Conservation (phyloP, 179 eudicot genomes). For the Vitellaria paradoxa region DNA sequence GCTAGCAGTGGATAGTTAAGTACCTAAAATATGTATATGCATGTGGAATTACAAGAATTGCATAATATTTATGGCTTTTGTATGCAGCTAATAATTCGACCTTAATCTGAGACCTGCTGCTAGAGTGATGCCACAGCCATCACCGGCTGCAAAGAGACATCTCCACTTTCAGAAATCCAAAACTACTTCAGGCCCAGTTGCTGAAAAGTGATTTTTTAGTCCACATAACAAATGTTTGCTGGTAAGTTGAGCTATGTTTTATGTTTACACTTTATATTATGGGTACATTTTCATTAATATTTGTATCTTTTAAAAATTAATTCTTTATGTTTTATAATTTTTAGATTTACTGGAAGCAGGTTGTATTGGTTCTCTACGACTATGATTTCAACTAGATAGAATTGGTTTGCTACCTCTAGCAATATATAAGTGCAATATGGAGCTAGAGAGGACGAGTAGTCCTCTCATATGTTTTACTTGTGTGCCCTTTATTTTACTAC, state of each 20-base stretch:
- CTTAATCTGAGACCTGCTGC: background rate
- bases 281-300: background rate
- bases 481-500: too few relatives aligned
- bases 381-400: too few relatives aligned
- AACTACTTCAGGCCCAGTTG: too few relatives aligned
- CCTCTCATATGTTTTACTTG: too few relatives aligned
- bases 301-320: background rate
- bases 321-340: too few relatives aligned
- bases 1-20: background rate
- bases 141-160: background rate
- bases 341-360: too few relatives aligned
- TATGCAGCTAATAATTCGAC: background rate
- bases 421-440: too few relatives aligned
- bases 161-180: too few relatives aligned
- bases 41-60: background rate
- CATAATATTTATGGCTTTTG: background rate
- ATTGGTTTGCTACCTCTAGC: too few relatives aligned
- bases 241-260: background rate
- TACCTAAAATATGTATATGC: background rate
- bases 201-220: background rate
- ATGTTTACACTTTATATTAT: background rate
- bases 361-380: too few relatives aligned
- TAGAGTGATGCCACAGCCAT: background rate
- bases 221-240: background rate
- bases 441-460: too few relatives aligned